Evolutionary conservation across 2,329 filamentous ascomycete species (phyloP).

Genomic region (Fusarium mangiferae): DNA sequence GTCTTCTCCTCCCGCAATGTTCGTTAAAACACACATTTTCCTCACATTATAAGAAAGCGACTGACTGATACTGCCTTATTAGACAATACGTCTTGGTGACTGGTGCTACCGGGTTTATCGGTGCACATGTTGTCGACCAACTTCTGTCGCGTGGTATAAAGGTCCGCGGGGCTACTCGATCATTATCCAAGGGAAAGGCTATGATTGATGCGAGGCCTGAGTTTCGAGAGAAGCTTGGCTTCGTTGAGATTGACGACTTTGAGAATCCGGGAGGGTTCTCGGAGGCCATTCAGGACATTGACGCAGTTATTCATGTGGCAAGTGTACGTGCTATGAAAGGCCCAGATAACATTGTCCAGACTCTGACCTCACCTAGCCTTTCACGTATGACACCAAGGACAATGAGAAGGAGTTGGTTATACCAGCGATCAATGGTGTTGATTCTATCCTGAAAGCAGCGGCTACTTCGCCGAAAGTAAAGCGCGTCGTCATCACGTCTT

Average conservation of each 20-base stretch:
- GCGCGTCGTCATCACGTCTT: slow-evolving; percentile 68
- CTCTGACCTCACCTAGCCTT: slow-evolving; percentile 48
- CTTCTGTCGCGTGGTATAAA: slow-evolving; percentile 45
- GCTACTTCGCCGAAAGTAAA: slow-evolving; percentile 41
- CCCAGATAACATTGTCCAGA: too few relatives aligned
- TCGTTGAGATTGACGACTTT: slow-evolving; percentile 56
- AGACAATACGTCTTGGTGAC: background rate
- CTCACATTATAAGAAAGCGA: too few relatives aligned
- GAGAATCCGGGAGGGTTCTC: slow-evolving; percentile 49
- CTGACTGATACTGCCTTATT: background rate
- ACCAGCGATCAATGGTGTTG: slow-evolving; percentile 59
- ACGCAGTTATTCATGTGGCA: slow-evolving; percentile 57
- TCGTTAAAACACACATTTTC: background rate
- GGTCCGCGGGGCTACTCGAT: slow-evolving; percentile 47
- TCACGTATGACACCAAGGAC: slow-evolving; percentile 55
- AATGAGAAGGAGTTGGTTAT: slow-evolving; percentile 58
- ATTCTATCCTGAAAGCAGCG: slow-evolving; percentile 49
- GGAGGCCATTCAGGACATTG: slow-evolving; percentile 53
- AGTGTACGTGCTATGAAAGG: slow-evolving; percentile 48
- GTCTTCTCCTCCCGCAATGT: background rate
- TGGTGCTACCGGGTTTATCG: slow-evolving; percentile 46
- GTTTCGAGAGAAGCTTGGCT: slow-evolving; percentile 51
- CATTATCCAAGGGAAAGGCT: slow-evolving; percentile 43
- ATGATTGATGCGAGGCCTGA: slow-evolving; percentile 53
- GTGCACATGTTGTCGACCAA: slow-evolving; percentile 49